Conservation (phyloP, 495 filamentous ascomycete species). For the Achaetomiella virescens region DNA sequence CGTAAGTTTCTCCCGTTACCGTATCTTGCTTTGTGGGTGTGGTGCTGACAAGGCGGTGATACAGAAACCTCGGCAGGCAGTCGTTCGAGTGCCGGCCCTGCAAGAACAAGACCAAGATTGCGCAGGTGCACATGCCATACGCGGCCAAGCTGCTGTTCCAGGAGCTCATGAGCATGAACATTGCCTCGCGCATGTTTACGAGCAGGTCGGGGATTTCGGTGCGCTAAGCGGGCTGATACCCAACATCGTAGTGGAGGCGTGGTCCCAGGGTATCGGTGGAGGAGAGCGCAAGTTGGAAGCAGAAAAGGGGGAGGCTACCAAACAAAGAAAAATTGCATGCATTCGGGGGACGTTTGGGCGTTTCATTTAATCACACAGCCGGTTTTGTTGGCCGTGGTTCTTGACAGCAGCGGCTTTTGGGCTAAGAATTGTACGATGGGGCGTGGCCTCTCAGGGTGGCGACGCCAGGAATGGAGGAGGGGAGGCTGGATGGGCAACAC, state of each 20-base stretch:
- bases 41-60: slow-evolving; percentile 11
- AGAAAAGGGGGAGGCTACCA: background rate
- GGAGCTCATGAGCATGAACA: slow-evolving; percentile 96
- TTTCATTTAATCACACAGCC: background rate
- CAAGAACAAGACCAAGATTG: slow-evolving; percentile 97
- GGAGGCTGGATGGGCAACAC: too few relatives aligned
- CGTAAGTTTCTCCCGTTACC: slow-evolving; percentile 73
- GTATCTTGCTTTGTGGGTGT: background rate
- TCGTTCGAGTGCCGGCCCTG: slow-evolving; percentile 94
- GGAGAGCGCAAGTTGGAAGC: background rate
- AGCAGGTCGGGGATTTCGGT: slow-evolving; percentile 68
- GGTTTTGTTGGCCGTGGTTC: slow-evolving; percentile 2
- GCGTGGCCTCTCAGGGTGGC: background rate
- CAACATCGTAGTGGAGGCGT: background rate
- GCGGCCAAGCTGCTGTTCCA: slow-evolving; percentile 98
- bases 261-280: background rate
- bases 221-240: slow-evolving; percentile 34
- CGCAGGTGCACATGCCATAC: slow-evolving; percentile 95
- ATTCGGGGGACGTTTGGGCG: slow-evolving; percentile 21
- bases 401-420: slow-evolving; percentile 2
- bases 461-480: too few relatives aligned
- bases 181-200: slow-evolving; percentile 94
- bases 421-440: background rate
- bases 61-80: slow-evolving; percentile 87
- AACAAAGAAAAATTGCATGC: slow-evolving; percentile 17